Base-by-base conservation (phyloP, 2,329 filamentous ascomycete genomes). In the Gnomoniopsis smithogilvyi region DNA sequence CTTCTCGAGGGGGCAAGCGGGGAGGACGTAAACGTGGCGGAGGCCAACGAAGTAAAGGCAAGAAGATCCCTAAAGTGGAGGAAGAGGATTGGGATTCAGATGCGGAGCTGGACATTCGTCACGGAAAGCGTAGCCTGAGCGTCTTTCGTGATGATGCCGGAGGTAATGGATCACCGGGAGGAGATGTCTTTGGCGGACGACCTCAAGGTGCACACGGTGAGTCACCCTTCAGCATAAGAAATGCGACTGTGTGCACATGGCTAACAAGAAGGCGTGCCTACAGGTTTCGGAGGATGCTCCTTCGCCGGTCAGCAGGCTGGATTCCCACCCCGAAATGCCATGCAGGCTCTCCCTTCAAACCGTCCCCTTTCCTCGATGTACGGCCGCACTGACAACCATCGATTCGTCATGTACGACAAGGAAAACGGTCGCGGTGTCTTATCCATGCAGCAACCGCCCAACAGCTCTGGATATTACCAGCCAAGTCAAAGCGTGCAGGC, bases 361-460 rank as follows among this genome's bases (percentile, higher is more conserved):
- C 59, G 51, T n/a, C 60, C 60, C 21, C 21, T 62, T 38, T 57
- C 60, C 15, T 60, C 60, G 2, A n/a, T 62, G 24, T 62, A 51
- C 33, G 46, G 47, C 34, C 47, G 54, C 8, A 34, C 41, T n/a
- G 12, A 22, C 17, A 17, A 33, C 33, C 54, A 52, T 17, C 2
- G 12, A 12, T 56, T 56, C n/a, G 30, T 17, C 33, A 49, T 62
- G 6, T 54, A 51, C 6, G 51, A 72, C 30, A 66, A 68, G 24
- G 61, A 67, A 0, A 63, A 66, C 2, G 66, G 68, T 26, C 56
- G 66, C 12, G 62, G 66, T 45, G 66, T 21, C 19, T 62, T 60
- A 14, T 6, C 56, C 12, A 24, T 62, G 53, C 60, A 57, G 19
- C 57, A 57, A 24, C 19, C 36, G 21, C 19, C 51, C 4, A 15